These are phyloP conservation scores for Sanguinoderma infundibulare DNA, from an alignment of 1,284 basidiomycete species.

Conservation along the genomic window DNA sequence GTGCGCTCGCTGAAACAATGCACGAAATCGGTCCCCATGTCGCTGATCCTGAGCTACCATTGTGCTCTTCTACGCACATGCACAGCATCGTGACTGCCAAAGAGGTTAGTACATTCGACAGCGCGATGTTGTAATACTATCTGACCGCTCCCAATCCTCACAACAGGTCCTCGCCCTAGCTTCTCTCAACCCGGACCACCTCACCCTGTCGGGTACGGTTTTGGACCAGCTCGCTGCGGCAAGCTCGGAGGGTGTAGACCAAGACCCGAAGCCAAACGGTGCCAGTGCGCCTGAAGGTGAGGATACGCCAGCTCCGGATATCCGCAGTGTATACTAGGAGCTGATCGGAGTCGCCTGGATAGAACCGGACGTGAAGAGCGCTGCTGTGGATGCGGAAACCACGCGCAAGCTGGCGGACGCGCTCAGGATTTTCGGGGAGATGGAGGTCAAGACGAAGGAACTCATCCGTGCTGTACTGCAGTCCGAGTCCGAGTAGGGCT, in stretches of 20 bases:
- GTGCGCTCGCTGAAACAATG: constrained; percentile 34
- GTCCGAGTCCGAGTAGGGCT: constrained; percentile 2
- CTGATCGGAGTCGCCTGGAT: not conserved
- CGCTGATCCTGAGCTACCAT: not conserved
- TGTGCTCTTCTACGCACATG: not conserved
- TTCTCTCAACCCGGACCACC: constrained; percentile 46
- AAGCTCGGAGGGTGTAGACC: not conserved
- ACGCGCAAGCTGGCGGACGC: constrained; percentile 49
- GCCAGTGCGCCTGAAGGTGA: not conserved
- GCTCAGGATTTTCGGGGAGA: constrained; percentile 46
- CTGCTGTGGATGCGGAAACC: constrained; percentile 42
- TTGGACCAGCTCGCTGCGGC: constrained; percentile 45
- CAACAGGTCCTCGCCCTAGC: constrained; percentile 46
- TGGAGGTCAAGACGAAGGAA: constrained; percentile 45
- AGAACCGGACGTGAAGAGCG: constrained; percentile 28
- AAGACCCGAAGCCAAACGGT: not conserved
- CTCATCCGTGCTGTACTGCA: constrained; percentile 31
- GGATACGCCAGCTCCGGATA: not conserved
- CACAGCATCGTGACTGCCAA: constrained; percentile 46
- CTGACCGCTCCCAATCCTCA: not conserved
- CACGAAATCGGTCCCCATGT: no score
- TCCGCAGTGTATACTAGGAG: no score
- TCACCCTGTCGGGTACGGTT: constrained; percentile 50
- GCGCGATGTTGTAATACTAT: no score
- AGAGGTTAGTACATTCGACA: constrained; percentile 36